phyloP scores from a whole-genome alignment of 306 rosid species.

The Clitoria ternatea region DNA sequence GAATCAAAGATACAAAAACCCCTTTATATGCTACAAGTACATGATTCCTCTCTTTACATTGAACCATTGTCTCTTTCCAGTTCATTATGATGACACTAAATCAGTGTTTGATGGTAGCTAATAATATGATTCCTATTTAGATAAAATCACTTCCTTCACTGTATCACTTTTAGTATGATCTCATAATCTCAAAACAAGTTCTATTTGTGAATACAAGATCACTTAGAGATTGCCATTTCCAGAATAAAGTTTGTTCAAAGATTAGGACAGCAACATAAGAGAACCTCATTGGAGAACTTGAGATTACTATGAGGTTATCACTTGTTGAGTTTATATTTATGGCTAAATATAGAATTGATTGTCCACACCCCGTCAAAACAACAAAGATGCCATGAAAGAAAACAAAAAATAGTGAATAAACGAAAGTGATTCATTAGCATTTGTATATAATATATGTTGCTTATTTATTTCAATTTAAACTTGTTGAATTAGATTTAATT shows the following conservation, averaged over 20 bases:
- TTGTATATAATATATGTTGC: not conserved
- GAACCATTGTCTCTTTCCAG: not conserved
- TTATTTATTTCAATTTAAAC: not conserved
- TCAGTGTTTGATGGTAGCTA: not conserved
- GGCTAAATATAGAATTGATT: not conserved
- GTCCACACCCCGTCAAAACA: not conserved
- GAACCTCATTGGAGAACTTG: not conserved
- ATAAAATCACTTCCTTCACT: not conserved
- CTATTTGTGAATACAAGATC: not conserved
- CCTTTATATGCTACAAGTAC: constrained; percentile 79
- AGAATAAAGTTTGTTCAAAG: not conserved
- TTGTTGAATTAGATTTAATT: not conserved
- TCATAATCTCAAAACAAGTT: not conserved
- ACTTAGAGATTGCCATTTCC: not conserved
- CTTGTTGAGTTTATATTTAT: not conserved
- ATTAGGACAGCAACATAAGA: not conserved
- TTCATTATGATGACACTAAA: not conserved
- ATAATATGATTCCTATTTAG: not conserved
- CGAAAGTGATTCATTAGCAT: not conserved
- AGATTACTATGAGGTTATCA: not conserved
- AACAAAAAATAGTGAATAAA: not conserved
- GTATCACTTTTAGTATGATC: not conserved
- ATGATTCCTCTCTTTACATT: constrained; percentile 2
- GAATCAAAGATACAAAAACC: constrained; percentile 79
- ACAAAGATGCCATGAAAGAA: not conserved